Conservation (phyloP, 495 filamentous ascomycete genomes). For the Annulohypoxylon moriforme region DNA sequence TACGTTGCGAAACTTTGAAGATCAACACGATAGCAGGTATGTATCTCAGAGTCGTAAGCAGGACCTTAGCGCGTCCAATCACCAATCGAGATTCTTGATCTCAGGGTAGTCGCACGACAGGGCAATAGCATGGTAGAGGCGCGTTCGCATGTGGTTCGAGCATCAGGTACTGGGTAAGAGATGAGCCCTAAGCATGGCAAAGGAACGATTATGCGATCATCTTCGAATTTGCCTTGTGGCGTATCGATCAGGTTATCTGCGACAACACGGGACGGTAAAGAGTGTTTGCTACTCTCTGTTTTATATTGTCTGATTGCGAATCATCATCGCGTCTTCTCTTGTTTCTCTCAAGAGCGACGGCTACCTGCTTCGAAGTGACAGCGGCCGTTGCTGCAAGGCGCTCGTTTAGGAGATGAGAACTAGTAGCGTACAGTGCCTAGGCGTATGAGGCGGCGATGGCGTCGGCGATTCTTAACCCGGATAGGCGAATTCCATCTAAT, state of each 20-base stretch:
- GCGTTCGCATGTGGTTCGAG: conserved; percentile 5
- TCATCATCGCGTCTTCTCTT: conserved; percentile 6
- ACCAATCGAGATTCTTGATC: background rate
- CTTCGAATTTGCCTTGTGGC: background rate
- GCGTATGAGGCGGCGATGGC: conserved; percentile 21
- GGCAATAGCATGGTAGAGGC: conserved; percentile 12
- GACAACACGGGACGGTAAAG: background rate
- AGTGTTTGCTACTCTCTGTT: conserved; percentile 24
- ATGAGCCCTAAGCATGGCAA: background rate
- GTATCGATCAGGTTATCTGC: background rate
- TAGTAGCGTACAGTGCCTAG: conserved; percentile 8
- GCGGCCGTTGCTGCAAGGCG: conserved; percentile 39
- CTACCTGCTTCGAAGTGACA: conserved; percentile 40
- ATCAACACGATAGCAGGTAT: background rate
- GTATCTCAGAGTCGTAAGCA: conserved; percentile 14
- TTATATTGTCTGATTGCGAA: background rate
- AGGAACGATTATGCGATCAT: background rate
- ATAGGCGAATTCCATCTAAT: conserved; percentile 26
- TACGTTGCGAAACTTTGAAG: conserved; percentile 15
- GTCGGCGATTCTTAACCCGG: conserved; percentile 24
- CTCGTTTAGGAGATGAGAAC: conserved; percentile 28
- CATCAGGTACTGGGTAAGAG: background rate
- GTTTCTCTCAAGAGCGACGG: conserved; percentile 22
- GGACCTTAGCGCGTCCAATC: conserved; percentile 14
- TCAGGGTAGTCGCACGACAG: conserved; percentile 22